Base-by-base conservation (phyloP, 768 basidiomycete species). In the Suillus alpinus region DNA sequence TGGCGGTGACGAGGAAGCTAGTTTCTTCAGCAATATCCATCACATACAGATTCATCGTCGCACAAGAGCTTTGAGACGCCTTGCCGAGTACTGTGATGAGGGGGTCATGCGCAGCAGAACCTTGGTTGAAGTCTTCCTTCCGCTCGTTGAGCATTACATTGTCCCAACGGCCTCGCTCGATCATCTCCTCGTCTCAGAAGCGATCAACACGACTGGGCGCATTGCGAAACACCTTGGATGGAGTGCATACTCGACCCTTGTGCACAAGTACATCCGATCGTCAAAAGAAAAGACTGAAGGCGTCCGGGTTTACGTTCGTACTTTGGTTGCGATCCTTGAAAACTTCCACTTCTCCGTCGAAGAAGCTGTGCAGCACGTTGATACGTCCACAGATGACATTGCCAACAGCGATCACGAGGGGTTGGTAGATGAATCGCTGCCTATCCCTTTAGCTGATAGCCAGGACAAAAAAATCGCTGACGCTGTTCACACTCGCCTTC, bases 11-110 rank as follows among this genome's bases (percentile, higher is more conserved):
- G 88, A 91, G 53, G 96, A 99, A 73, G 94, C 94, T 36, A 95
- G 90, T 70, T 95, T 98, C 77, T 98, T 99, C 83, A 89, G 88
- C 79, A 99, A 99, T 73, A 86, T 98, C 52, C 85, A 90, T 57
- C 97, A 99, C 70, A 85, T 98, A 47, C 97, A 99, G 74, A 77
- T 89, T 3, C 95, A 98, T 72, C 86, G 95, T 63, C 87, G 96
- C 26, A 86, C 88, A 1, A 78, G 96, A 61, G 95, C 96, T 3
- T 79, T 97, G 32, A 84, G 91, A 14, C 81, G 94, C n/a, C 83
- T 98, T 20, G 86, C 85, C 6, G 94, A 95, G 56, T 82, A 86
- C 59, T 88, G 87, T 62, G 82, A 86, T 9, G 83, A 86, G 46
- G 86, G 85, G 2, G 77, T 77, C 34, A 67, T 98, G 39, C 78